Evolutionary conservation across 2,329 filamentous ascomycete species (phyloP).

Genomic region (Sphaerulina musiva): DNA sequence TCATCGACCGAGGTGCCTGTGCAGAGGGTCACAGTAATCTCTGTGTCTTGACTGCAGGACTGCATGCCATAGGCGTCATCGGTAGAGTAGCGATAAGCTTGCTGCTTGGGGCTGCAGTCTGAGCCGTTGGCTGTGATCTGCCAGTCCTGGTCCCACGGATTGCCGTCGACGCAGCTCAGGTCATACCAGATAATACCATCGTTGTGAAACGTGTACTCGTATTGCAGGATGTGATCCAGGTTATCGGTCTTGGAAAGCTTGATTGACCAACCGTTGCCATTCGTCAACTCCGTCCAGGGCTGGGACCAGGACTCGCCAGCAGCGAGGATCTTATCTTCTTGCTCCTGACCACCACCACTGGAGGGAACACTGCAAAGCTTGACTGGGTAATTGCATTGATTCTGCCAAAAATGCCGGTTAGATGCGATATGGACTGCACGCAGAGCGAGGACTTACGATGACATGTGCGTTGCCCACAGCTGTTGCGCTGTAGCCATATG

Average conservation of each 20-base stretch:
- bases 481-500: slow-evolving; percentile 10
- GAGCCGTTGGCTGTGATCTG: slow-evolving; percentile 29
- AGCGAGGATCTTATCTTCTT: slow-evolving; percentile 24
- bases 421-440: not conserved
- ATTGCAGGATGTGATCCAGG: slow-evolving; percentile 31
- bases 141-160: slow-evolving; percentile 36
- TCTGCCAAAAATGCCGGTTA: slow-evolving; percentile 7
- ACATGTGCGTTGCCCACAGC: slow-evolving; percentile 28
- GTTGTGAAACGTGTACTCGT: slow-evolving; percentile 36
- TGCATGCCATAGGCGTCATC: slow-evolving; percentile 38
- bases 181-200: slow-evolving; percentile 37
- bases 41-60: slow-evolving; percentile 28
- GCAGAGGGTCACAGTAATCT: slow-evolving; percentile 35
- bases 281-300: slow-evolving; percentile 32
- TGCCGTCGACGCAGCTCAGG: slow-evolving; percentile 35
- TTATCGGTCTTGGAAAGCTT: slow-evolving; percentile 33
- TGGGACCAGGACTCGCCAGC: slow-evolving; percentile 29
- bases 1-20: slow-evolving; percentile 24
- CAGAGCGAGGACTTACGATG: slow-evolving; percentile 6
- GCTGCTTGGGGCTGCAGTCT: slow-evolving; percentile 28
- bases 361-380: slow-evolving; percentile 30
- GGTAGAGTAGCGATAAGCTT: slow-evolving; percentile 35
- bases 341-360: slow-evolving; percentile 23
- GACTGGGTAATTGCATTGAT: slow-evolving; percentile 32
- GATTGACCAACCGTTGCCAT: slow-evolving; percentile 35